Evolutionary conservation across 345 rosid genomes (phyloP).

Genomic region (Bruguiera gymnorhiza): DNA sequence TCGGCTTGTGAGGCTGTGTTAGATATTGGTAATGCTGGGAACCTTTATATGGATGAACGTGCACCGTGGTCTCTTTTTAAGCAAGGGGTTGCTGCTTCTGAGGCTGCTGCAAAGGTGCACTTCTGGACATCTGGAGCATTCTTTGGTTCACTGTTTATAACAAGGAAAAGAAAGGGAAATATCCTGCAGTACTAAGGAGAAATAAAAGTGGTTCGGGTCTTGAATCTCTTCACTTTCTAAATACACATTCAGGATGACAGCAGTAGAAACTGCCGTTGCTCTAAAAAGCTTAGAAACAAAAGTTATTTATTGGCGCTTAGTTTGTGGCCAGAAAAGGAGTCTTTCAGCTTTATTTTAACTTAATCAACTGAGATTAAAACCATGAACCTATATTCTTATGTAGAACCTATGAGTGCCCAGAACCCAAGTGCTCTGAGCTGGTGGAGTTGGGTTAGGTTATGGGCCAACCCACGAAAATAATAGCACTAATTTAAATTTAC

Average conservation of each 20-base stretch:
- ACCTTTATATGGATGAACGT: conserved; percentile 69
- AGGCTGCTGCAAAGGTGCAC: conserved; percentile 82
- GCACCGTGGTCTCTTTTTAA: conserved; percentile 91
- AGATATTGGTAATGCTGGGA: conserved; percentile 90
- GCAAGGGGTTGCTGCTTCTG: conserved; percentile 77
- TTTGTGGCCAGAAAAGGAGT: background rate
- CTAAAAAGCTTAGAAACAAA: background rate
- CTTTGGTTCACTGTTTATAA: background rate
- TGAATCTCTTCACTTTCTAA: background rate
- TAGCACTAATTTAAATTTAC: no score
- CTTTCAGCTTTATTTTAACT: background rate
- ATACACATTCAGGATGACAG: background rate
- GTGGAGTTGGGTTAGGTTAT: no score
- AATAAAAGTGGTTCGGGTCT: background rate
- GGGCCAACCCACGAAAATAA: no score
- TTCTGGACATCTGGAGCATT: background rate
- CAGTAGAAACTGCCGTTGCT: background rate
- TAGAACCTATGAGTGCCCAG: no score
- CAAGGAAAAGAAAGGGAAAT: background rate
- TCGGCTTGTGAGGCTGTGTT: conserved; percentile 80
- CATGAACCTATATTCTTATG: no score
- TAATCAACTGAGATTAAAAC: background rate
- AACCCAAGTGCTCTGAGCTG: no score
- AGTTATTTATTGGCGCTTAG: background rate
- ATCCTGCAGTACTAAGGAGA: background rate